A percentile compares a stretch with the other conserved stretches of the same genome.
Conservation (phyloP, 176 grass and related monocot species). For the Carex parvula region DNA sequence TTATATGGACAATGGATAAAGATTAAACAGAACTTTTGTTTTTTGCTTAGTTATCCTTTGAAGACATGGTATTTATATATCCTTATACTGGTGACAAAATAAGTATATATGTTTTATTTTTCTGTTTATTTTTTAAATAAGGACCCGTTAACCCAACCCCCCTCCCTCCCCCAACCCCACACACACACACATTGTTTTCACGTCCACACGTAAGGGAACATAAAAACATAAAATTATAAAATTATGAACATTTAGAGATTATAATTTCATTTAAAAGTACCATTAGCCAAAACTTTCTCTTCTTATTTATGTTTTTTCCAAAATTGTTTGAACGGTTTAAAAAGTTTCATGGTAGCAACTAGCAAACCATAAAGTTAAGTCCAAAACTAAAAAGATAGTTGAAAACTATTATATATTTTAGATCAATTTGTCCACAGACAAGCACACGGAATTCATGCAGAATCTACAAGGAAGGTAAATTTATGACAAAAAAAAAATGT, state of each 20-base stretch:
- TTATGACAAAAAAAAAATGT: neutral
- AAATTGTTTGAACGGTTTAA: neutral
- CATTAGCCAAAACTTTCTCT: neutral
- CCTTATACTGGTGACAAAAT: neutral
- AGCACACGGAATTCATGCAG: neutral
- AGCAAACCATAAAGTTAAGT: neutral
- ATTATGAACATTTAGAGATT: neutral
- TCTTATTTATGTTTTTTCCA: neutral
- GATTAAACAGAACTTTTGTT: neutral
- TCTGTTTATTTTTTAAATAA: neutral
- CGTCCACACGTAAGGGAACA: neutral
- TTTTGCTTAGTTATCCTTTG: neutral
- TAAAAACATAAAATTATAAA: neutral
- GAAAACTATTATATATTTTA: neutral
- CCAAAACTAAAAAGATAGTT: neutral
- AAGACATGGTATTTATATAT: constrained; percentile 10
- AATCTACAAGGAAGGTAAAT: neutral
- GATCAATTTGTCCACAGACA: neutral
- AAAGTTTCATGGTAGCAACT: neutral
- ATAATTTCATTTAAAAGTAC: neutral
- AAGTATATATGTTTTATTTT: neutral
- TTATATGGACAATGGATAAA: constrained; percentile 12
- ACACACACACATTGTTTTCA: neutral
- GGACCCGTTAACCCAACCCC: neutral
- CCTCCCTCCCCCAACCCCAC: too few relatives aligned